Conservation (phyloP, 345 rosid species). For the Passiflora organensis region DNA sequence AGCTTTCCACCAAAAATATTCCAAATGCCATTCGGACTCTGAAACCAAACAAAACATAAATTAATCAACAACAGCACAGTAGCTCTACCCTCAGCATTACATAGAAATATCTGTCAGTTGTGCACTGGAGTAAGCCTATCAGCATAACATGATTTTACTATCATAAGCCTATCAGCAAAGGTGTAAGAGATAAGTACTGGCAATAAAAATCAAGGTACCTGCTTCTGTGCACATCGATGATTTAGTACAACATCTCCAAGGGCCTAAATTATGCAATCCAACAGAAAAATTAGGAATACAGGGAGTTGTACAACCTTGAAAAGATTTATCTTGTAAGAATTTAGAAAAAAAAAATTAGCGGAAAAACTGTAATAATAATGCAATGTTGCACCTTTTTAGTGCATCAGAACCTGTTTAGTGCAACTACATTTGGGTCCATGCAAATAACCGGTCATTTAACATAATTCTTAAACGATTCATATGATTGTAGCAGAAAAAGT, state of each 20-base stretch:
- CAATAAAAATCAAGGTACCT: conserved; percentile 24
- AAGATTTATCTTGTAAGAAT: background rate
- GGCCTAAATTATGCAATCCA: conserved; percentile 25
- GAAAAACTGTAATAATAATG: background rate
- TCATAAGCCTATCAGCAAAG: no score
- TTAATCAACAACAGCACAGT: background rate
- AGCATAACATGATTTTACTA: no score
- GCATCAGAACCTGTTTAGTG: no score
- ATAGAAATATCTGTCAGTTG: background rate
- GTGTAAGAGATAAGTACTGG: no score
- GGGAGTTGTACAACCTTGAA: background rate
- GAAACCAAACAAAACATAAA: conserved; percentile 13
- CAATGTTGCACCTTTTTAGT: no score
- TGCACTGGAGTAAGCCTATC: background rate
- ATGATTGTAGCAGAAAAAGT: background rate
- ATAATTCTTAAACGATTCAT: background rate
- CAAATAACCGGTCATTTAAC: background rate
- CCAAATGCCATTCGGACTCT: conserved; percentile 54
- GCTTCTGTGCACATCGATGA: conserved; percentile 54
- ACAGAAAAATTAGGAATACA: background rate
- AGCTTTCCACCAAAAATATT: conserved; percentile 48
- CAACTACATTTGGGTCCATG: background rate
- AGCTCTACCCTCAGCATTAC: background rate
- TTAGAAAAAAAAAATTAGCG: background rate
- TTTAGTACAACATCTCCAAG: conserved; percentile 51